These are phyloP conservation scores for Serendipita sp. DNA, from an alignment of 768 basidiomycete genomes.

Conservation along the genomic window DNA sequence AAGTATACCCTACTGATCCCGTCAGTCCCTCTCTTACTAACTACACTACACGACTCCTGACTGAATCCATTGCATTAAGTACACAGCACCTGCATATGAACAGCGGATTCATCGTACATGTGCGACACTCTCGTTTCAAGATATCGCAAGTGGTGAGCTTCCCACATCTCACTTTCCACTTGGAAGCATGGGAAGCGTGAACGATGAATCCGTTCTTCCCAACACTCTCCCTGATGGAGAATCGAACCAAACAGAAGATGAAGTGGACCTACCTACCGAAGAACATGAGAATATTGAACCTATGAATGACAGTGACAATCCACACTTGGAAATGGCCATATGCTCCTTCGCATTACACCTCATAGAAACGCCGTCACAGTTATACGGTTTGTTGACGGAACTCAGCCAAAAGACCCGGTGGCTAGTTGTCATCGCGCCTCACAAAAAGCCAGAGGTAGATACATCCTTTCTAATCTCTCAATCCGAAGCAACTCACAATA, in stretches of 20 bases:
- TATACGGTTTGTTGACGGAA: constrained; percentile 50
- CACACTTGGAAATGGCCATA: constrained; percentile 41
- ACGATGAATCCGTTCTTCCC: no score
- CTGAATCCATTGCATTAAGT: constrained; percentile 23
- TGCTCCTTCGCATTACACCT: constrained; percentile 67
- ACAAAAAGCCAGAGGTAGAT: constrained; percentile 58
- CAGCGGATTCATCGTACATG: constrained; percentile 39
- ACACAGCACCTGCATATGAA: constrained; percentile 41
- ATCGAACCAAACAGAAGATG: neutral
- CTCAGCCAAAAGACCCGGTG: constrained; percentile 43
- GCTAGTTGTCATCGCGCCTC: constrained; percentile 55
- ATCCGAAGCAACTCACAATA: neutral
- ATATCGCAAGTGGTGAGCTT: constrained; percentile 40
- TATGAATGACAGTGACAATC: constrained; percentile 6
- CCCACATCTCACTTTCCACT: constrained; percentile 17
- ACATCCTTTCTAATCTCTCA: neutral
- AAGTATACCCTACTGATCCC: constrained; percentile 31
- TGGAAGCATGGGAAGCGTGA: neutral
- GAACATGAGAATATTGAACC: neutral
- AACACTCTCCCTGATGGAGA: constrained; percentile 10
- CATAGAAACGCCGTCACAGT: constrained; percentile 38
- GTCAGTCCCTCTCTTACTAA: constrained; percentile 20
- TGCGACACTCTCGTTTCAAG: constrained; percentile 41
- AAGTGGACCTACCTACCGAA: neutral
- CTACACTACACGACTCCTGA: neutral